Conservation (phyloP, 495 filamentous ascomycete species). For the Lentithecium fluviatile region DNA sequence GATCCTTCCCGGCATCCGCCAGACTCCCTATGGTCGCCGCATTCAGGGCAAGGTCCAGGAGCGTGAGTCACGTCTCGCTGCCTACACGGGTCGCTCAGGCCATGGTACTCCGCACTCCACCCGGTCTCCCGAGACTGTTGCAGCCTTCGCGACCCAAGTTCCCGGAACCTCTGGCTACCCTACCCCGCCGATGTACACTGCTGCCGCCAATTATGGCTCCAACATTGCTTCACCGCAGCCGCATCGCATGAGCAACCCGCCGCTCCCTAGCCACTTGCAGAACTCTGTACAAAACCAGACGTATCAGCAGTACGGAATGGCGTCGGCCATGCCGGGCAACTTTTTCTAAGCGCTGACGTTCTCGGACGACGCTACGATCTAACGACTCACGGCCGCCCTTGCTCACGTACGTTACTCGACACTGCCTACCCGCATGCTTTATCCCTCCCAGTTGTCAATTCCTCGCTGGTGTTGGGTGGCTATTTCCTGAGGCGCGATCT, state of each 20-base stretch:
- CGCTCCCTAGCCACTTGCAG: slow-evolving; percentile 35
- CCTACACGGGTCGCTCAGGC: slow-evolving; percentile 28
- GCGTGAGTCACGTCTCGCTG: slow-evolving; percentile 36
- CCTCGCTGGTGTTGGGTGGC: slow-evolving; percentile 25
- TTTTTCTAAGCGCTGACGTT: slow-evolving; percentile 22
- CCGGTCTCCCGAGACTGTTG: slow-evolving; percentile 25
- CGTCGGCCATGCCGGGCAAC: slow-evolving; percentile 17
- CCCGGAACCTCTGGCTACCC: slow-evolving; percentile 20
- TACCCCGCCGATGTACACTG: slow-evolving; percentile 30
- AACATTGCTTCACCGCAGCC: slow-evolving; percentile 36
- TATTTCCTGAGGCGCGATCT: slow-evolving; percentile 15
- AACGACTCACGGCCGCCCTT: slow-evolving; percentile 30
- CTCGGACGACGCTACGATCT: slow-evolving; percentile 27
- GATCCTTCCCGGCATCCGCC: slow-evolving; percentile 73
- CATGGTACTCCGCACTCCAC: slow-evolving; percentile 30
- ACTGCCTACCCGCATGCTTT: slow-evolving; percentile 12
- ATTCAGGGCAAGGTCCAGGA: slow-evolving; percentile 78
- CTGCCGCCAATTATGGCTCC: slow-evolving; percentile 29
- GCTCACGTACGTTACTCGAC: slow-evolving; percentile 21
- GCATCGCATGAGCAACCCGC: slow-evolving; percentile 37
- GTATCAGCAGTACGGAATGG: slow-evolving; percentile 22
- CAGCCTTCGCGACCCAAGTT: slow-evolving; percentile 23
- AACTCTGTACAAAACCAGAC: slow-evolving; percentile 34
- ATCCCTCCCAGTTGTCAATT: slow-evolving; percentile 25
- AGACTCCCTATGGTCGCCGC: slow-evolving; percentile 89